Evolutionary conservation across 306 rosid genomes (phyloP), one percentile per base, ranked within the genome.

Genomic region (Casuarina equisetifolia): DNA sequence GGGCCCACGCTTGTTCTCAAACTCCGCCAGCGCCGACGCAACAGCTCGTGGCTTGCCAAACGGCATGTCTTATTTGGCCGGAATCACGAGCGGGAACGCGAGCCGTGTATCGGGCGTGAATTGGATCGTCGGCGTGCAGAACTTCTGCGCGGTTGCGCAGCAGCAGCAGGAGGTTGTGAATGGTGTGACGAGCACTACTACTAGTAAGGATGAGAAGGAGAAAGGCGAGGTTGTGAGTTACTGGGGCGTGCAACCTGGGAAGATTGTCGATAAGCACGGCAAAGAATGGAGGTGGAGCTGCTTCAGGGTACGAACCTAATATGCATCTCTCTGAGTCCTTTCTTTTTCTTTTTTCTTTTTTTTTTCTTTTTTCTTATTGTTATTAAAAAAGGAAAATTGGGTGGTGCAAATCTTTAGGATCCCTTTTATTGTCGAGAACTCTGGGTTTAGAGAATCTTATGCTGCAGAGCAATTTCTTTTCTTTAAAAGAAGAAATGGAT

Each of bases 231-330:
- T 81, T 4, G 42, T 66, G 48, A 92, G 93, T 52, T 92, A 92
- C 51, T 92, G 96, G 97, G 97, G 97, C 1, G 43, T 90, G 55
- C 73, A 82, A 0, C 76, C 84, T 0, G 16, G 76, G 7, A 87
- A 73, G 80, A 13, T 88, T 57, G 83, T 73, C 20, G 87, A 75
- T 59, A 69, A 74, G 0, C 95, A 92, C 63, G 97, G 97, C 16
- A 79, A 95, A 6, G 89, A 87, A 57, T 90, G 95, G 97, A 84
- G 78, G 38, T 92, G 97, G 97, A 68, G 57, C 49, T 87, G 97
- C 83, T 92, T 92, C 35, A 92, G 80, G 90, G 97, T 92, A 79
- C 38, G 73, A 9, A 15, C 2, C 2, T 15, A 16, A 16, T 32
- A 1, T 9, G 17, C 53, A n/a, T 12, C 25, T 9, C 35, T 12